A percentile compares a stretch with the other conserved stretches of the same genome.
These are phyloP conservation scores for Sporormia fimetaria DNA, from an alignment of 495 filamentous ascomycete genomes.

Conservation along the genomic window DNA sequence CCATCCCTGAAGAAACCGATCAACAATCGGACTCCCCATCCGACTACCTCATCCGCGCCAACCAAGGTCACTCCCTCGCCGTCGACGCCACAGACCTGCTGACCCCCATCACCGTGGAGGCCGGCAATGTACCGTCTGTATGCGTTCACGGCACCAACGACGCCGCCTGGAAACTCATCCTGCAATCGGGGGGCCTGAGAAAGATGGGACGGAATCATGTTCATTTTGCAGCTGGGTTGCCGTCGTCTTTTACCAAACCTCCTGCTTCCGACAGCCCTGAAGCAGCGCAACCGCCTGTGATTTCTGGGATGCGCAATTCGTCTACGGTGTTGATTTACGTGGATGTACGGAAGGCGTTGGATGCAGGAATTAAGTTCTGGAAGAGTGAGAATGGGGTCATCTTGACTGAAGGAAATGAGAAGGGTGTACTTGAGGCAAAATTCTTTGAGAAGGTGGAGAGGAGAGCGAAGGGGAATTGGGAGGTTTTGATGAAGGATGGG, in stretches of 20 bases:
- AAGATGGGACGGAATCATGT: constrained; percentile 76
- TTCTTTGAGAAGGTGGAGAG: constrained; percentile 33
- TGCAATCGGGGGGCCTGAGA: constrained; percentile 60
- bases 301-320: constrained; percentile 75
- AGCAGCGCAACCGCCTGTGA: constrained; percentile 38
- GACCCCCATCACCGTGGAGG: constrained; percentile 45
- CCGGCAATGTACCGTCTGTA: constrained; percentile 44
- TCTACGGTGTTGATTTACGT: constrained; percentile 72
- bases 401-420: constrained; percentile 29
- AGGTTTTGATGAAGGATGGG: constrained; percentile 30
- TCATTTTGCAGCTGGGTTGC: constrained; percentile 67
- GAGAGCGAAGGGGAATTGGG: constrained; percentile 21
- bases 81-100: constrained; percentile 60
- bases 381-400: constrained; percentile 68
- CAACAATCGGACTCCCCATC: constrained; percentile 38
- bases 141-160: constrained; percentile 86
- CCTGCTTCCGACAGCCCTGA: constrained; percentile 17
- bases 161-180: constrained; percentile 59
- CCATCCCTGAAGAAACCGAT: constrained; percentile 14
- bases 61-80: constrained; percentile 74
- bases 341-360: constrained; percentile 55
- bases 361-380: constrained; percentile 67
- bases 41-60: constrained; percentile 82
- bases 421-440: constrained; percentile 27
- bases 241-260: constrained; percentile 29